Evolutionary conservation across 192 early-diverging fungal species (phyloP).

Genomic region (Backusella westeae): DNA sequence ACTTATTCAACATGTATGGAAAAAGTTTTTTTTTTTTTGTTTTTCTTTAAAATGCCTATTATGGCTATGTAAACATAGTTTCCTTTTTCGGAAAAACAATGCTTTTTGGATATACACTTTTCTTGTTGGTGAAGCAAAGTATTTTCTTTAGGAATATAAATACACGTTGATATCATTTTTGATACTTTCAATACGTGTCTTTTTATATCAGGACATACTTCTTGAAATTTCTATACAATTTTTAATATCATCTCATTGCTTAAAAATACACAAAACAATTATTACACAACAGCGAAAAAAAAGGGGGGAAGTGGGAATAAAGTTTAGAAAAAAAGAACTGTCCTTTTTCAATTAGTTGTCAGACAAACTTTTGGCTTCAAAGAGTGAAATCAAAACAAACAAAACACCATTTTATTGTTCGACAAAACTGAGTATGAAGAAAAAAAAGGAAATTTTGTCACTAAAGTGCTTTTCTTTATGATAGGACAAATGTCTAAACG

Average conservation of each 20-base stretch:
- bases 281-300: background rate
- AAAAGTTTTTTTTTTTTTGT: background rate
- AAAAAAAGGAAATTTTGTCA: background rate
- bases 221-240: background rate
- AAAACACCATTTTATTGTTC: background rate
- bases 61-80: background rate
- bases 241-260: background rate
- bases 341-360: background rate
- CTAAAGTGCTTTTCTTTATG: background rate
- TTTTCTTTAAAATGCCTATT: background rate
- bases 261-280: background rate
- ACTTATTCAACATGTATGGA: background rate
- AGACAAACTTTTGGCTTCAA: background rate
- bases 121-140: background rate
- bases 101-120: background rate
- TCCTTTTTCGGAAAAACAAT: conserved; percentile 2
- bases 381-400: conserved; percentile 3
- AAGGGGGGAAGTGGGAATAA: background rate
- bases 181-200: too few relatives aligned
- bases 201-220: background rate
- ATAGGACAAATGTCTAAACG: too few relatives aligned
- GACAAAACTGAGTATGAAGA: background rate
- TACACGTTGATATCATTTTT: too few relatives aligned
- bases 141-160: background rate
- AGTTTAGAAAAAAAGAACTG: background rate